Percentiles rank a stretch among this genome's conserved stretches.
phyloP scores from a whole-genome alignment of 176 grass and related monocot species.

The Aegilops umbellulata region DNA sequence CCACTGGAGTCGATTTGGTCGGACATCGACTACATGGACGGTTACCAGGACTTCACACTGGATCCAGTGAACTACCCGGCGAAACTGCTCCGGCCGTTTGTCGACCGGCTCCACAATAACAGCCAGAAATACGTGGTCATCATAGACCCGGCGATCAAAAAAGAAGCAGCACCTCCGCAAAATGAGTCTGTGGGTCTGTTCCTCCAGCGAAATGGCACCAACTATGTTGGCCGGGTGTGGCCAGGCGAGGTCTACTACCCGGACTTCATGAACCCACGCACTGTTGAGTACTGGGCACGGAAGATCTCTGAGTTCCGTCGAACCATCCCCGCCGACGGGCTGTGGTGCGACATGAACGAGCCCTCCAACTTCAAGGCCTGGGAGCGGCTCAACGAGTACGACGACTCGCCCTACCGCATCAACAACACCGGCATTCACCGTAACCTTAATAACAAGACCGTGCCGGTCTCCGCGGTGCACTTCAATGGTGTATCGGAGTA shows the following conservation, averaged over 20 bases:
- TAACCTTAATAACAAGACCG: slow-evolving; percentile 52
- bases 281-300: slow-evolving; percentile 31
- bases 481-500: slow-evolving; percentile 65
- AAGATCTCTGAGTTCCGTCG: slow-evolving; percentile 67
- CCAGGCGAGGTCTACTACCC: slow-evolving; percentile 79
- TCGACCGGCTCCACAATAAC: slow-evolving; percentile 65
- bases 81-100: slow-evolving; percentile 41
- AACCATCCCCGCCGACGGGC: slow-evolving; percentile 71
- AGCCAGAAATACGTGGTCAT: slow-evolving; percentile 86
- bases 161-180: slow-evolving; percentile 29
- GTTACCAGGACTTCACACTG: slow-evolving; percentile 82
- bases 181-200: slow-evolving; percentile 50
- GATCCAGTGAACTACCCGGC: slow-evolving; percentile 84
- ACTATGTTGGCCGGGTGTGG: slow-evolving; percentile 74
- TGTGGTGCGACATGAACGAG: slow-evolving; percentile 98
- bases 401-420: slow-evolving; percentile 81
- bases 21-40: slow-evolving; percentile 98
- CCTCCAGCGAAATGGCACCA: slow-evolving; percentile 53
- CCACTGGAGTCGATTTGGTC: slow-evolving; percentile 96
- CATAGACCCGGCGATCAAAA: slow-evolving; percentile 68
- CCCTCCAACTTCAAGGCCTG: slow-evolving; percentile 66
- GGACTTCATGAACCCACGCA: slow-evolving; percentile 67
- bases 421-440: slow-evolving; percentile 61
- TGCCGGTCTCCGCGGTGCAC: slow-evolving; percentile 64
- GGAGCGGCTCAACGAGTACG: slow-evolving; percentile 36